These are phyloP conservation scores for Macroventuria anomochaeta DNA, from an alignment of 2,329 filamentous ascomycete genomes.

Conservation along the genomic window DNA sequence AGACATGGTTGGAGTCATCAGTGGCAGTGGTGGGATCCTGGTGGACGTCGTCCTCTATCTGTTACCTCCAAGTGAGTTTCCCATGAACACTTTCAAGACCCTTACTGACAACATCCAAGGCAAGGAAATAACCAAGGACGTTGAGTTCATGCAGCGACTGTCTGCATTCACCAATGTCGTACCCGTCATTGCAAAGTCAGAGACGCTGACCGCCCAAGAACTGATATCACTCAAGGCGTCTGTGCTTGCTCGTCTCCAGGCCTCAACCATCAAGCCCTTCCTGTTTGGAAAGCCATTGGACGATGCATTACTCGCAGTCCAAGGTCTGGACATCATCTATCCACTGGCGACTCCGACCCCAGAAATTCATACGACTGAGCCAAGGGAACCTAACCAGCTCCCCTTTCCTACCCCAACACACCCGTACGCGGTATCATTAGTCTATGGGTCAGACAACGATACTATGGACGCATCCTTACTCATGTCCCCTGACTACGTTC, in stretches of 20 bases:
- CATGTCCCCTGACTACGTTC: conserved; percentile 90
- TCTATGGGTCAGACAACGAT: conserved; percentile 73
- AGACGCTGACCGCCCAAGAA: conserved; percentile 68
- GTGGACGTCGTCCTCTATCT: conserved; percentile 88
- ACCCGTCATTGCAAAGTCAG: conserved; percentile 78
- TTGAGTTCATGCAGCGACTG: conserved; percentile 74
- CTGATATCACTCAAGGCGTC: conserved; percentile 65
- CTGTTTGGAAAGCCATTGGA: conserved; percentile 62
- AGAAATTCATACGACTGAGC: neutral
- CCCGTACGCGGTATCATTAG: conserved; percentile 81
- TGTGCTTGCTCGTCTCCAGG: conserved; percentile 63
- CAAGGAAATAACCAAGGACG: conserved; percentile 61
- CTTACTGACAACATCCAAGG: conserved; percentile 37
- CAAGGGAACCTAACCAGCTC: conserved; percentile 30
- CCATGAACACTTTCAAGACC: neutral
- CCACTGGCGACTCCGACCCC: conserved; percentile 6
- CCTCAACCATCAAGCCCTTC: conserved; percentile 69
- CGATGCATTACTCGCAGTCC: conserved; percentile 45
- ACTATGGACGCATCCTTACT: conserved; percentile 91
- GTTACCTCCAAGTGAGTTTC: conserved; percentile 69
- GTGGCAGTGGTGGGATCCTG: conserved; percentile 80
- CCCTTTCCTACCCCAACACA: conserved; percentile 45
- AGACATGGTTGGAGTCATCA: conserved; percentile 78
- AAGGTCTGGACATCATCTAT: conserved; percentile 35
- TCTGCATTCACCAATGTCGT: conserved; percentile 81